Evolutionary conservation across 371 early-diverging fungal genomes (phyloP), one percentile per base, ranked within the genome.

Genomic region (Mucor irregularis): DNA sequence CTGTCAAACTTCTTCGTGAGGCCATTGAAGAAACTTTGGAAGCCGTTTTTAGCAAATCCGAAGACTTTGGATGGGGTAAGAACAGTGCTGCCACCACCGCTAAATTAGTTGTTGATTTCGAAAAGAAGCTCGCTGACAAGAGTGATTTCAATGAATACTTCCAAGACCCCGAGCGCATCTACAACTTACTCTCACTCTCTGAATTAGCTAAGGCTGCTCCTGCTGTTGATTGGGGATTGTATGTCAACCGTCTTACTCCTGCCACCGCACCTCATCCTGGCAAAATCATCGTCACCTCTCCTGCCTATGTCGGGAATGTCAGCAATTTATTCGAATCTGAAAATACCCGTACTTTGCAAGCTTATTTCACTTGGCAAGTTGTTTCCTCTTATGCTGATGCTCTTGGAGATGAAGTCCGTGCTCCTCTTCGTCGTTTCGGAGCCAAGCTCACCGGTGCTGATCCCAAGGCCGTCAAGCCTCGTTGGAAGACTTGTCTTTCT

Each of bases 401-500:
- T 7, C 56, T 83, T n/a, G 58, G 63, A 10, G 58, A 61, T 22
- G 49, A 47, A 0, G 64, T 72, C 13, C 69, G 69, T n/a, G 53
- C 56, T 1, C 76, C 74, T 7, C 31, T 77, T 17, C 66, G 54
- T 13, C 59, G 54, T 22, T 37, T 82, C 5, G 56, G 57, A 5
- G 57, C 74, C 4, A 59, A 53, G 2, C 29, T 83, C 25, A 56
- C 58, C 13, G 81, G 85, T 26, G 59, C 75, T 1, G 63, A 74
- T 29, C 69, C 77, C 14, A 68, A 62, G 24, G 56, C 66, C 2
- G 46, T 58, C 0, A 74, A 81, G 7, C 81, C 81, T 35, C 71
- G 84, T 2, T 76, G 74, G 74, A 74, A 85, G 30, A 71, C 66
- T 6, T 85, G 85, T 58, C 59, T 85, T 17, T 58, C 53, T 4